Evolutionary conservation across 2,329 filamentous ascomycete genomes (phyloP), one percentile per base, ranked within the genome.

Genomic region (Scytalidium lignicola): DNA sequence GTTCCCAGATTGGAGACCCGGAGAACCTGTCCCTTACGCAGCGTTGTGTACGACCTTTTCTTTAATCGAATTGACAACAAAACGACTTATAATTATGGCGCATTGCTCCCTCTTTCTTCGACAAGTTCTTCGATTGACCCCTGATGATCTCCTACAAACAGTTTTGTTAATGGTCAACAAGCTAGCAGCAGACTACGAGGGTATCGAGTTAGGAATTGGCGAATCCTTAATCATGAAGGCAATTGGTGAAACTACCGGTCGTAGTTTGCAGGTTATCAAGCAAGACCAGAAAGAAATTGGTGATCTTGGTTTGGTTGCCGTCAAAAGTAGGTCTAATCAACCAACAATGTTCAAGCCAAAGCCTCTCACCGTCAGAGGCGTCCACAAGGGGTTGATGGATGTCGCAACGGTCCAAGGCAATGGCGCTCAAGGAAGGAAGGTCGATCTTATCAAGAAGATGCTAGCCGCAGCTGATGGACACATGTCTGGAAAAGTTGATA

Each of bases 181-280:
- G 67, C 81, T 99, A 21, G 93, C 93, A 2, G 92, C 93, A 2
- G 93, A 99, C 63, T 99, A 96, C 66, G 86, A 91, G 41, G 93
- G 93, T 18, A 91, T 99, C 54, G 93, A 99, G 69, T 78, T 99
- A 23, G 93, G 93, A n/a, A 99, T 99, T 59, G 93, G 93, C 49
- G 93, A 99, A 70, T 97, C 92, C 1, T 71, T 99, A 22, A 96
- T 99, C 61, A 97, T 97, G 91, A 99, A 97, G 67, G 89, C 93
- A 4, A 95, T 99, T 62, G 92, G 92, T 10, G 92, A 97, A 71
- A 87, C 85, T 23, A 99, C 93, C 0, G 93, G 93, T 9, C 84
- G 93, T 52, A 95, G 84, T 61, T 70, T 96, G 43, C 79, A 85
- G 32, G 84, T 96, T 46, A 96, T 99, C 74, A 97, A 96, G 71